These are phyloP conservation scores for Lachancea lanzarotensis DNA, from an alignment of 805 yeast species.

Conservation along the genomic window DNA sequence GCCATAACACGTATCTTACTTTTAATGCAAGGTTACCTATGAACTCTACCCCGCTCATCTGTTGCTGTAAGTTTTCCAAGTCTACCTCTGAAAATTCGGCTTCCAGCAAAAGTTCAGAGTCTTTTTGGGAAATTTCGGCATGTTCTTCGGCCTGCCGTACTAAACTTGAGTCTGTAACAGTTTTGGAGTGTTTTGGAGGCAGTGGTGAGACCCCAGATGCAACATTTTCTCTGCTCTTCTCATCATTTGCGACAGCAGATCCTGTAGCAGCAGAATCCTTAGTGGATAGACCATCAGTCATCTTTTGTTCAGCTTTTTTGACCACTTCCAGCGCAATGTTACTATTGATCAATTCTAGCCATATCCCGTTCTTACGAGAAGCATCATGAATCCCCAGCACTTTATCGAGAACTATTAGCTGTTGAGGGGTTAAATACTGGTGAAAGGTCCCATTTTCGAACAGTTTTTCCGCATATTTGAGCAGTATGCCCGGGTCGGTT, in stretches of 20 bases:
- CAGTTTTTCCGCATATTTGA: constrained; percentile 32
- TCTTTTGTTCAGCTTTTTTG: constrained; percentile 8
- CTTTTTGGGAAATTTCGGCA: background rate
- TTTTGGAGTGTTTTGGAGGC: background rate
- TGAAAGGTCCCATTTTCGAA: constrained; percentile 38
- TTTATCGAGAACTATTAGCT: constrained; percentile 43
- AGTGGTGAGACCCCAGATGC: background rate
- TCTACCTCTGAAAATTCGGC: constrained; percentile 37
- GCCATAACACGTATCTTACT: constrained; percentile 64
- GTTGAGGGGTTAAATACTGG: constrained; percentile 49
- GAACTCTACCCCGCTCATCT: constrained; percentile 40
- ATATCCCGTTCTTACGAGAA: constrained; percentile 28
- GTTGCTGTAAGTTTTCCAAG: constrained; percentile 34
- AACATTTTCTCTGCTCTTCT: background rate
- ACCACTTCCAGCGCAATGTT: constrained; percentile 26
- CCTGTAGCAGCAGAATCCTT: background rate
- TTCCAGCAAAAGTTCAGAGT: constrained; percentile 10
- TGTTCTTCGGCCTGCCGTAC: constrained; percentile 11
- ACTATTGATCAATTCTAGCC: constrained; percentile 41
- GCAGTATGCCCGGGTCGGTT: constrained; percentile 29
- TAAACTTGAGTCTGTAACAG: constrained; percentile 5
- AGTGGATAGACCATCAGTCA: constrained; percentile 1
- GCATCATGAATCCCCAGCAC: constrained; percentile 35
- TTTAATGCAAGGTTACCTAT: constrained; percentile 55
- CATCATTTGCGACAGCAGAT: background rate